These are phyloP conservation scores for Celoporthe dispersa DNA, from an alignment of 2,329 filamentous ascomycete genomes.

Conservation along the genomic window DNA sequence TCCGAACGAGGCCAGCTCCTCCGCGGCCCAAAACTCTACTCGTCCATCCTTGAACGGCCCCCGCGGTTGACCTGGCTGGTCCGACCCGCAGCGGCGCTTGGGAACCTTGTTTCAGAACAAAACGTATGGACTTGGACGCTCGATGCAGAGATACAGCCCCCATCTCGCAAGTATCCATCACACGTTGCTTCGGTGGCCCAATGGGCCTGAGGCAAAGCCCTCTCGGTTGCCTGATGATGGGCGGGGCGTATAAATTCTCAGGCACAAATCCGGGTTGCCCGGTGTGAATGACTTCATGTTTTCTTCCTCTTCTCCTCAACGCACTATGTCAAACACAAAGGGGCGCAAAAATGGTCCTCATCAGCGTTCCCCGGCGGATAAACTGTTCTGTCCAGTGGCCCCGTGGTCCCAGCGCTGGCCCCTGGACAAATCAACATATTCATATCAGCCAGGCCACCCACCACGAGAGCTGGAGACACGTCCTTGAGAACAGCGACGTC, in stretches of 20 bases:
- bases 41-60: background rate
- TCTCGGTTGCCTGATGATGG: background rate
- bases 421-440: background rate
- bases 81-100: background rate
- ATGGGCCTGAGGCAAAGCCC: background rate
- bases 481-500: conserved; percentile 3
- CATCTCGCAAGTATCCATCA: background rate
- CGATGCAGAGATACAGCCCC: background rate
- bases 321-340: background rate
- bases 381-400: background rate
- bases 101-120: background rate
- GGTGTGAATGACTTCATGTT: background rate
- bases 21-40: background rate
- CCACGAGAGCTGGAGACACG: conserved; percentile 7
- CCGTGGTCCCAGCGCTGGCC: background rate
- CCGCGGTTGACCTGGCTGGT: background rate
- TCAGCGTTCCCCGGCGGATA: background rate
- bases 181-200: background rate
- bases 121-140: background rate
- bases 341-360: background rate
- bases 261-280: background rate
- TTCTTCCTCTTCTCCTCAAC: background rate
- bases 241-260: background rate
- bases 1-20: background rate
- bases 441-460: background rate